These are phyloP conservation scores for Russula sp. DNA, from an alignment of 768 basidiomycete genomes.

Conservation along the genomic window DNA sequence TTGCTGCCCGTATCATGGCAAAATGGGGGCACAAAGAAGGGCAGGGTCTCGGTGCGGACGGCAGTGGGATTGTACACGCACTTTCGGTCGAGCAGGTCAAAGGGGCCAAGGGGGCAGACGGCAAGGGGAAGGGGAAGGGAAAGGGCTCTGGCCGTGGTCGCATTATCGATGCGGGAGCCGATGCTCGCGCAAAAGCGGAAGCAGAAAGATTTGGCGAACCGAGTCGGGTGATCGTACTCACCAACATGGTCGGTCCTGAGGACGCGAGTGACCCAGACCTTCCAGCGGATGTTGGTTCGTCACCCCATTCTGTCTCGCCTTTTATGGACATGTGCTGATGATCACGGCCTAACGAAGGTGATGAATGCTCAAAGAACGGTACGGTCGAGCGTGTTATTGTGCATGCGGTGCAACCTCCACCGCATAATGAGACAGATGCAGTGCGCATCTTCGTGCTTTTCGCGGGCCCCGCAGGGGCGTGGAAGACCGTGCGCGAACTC, in stretches of 20 bases:
- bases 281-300: conserved; percentile 81
- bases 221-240: conserved; percentile 84
- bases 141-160: conserved; percentile 73
- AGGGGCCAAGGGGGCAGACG: conserved; percentile 40
- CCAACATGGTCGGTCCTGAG: conserved; percentile 83
- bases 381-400: conserved; percentile 88
- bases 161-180: conserved; percentile 89
- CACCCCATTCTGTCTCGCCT: neutral
- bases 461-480: conserved; percentile 87
- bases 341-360: conserved; percentile 48
- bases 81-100: conserved; percentile 73
- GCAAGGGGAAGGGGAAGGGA: conserved; percentile 43
- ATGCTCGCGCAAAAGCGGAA: conserved; percentile 73
- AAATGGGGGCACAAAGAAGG: conserved; percentile 97
- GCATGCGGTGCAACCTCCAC: conserved; percentile 68
- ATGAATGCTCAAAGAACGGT: conserved; percentile 87
- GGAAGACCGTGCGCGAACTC: conserved; percentile 92
- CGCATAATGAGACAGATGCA: conserved; percentile 67
- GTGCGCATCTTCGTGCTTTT: conserved; percentile 92
- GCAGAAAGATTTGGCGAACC: conserved; percentile 81
- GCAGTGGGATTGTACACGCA: conserved; percentile 84
- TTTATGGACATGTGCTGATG: conserved; percentile 16
- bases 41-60: conserved; percentile 83
- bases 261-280: conserved; percentile 84
- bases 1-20: conserved; percentile 87